Evolutionary conservation across 208 protist genomes (phyloP).

Genomic region (Leishmania turanica): DNA sequence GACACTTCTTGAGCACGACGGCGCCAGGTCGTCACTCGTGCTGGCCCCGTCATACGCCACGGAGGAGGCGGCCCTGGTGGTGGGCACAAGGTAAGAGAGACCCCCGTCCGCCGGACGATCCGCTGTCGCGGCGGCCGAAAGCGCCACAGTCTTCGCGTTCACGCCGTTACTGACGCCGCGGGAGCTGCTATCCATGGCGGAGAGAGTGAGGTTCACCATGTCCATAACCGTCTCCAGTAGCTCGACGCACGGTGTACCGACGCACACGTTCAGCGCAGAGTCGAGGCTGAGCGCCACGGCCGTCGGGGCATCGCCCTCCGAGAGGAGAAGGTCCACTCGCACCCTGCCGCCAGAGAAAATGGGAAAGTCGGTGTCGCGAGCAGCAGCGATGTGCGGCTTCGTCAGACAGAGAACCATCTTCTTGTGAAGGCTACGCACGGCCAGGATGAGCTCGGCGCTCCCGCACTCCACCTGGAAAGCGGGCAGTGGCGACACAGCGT

Average conservation of each 20-base stretch:
- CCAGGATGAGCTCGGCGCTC: constrained; percentile 58
- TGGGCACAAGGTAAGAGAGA: not conserved
- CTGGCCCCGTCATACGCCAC: not conserved
- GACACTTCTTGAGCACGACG: not conserved
- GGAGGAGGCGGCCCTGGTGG: not conserved
- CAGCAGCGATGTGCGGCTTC: constrained; percentile 51
- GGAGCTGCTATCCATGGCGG: constrained; percentile 26
- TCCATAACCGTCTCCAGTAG: constrained; percentile 82
- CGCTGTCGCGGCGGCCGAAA: not conserved
- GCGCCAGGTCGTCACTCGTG: not conserved
- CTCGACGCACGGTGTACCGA: constrained; percentile 82
- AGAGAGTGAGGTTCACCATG: constrained; percentile 67
- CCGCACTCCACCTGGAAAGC: constrained; percentile 65
- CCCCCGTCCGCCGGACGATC: not conserved
- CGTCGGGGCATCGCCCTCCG: constrained; percentile 33
- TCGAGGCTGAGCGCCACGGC: constrained; percentile 47
- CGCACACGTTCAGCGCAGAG: constrained; percentile 38
- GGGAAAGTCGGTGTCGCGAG: constrained; percentile 36
- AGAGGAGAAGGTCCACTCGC: constrained; percentile 42
- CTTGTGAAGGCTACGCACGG: constrained; percentile 47
- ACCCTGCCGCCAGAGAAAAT: constrained; percentile 54
- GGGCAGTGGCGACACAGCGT: constrained; percentile 28
- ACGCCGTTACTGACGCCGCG: not conserved
- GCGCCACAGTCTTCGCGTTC: not conserved
- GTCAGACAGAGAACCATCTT: constrained; percentile 56